Evolutionary conservation across 805 yeast genomes (phyloP).

Genomic region (Candida silvicultrix): DNA sequence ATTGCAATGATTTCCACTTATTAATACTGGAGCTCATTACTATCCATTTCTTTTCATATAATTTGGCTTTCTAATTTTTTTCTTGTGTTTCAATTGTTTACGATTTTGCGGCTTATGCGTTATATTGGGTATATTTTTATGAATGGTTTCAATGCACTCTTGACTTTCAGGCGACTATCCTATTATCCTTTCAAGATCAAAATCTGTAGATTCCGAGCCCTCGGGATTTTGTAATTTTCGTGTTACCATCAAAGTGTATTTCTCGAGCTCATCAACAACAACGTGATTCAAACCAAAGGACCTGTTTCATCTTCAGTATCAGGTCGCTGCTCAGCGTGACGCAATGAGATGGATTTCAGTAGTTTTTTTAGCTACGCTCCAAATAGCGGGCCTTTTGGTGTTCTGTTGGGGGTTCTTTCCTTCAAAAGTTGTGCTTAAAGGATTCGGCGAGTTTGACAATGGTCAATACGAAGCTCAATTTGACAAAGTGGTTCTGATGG

Average conservation of each 20-base stretch:
- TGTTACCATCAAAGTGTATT: not conserved
- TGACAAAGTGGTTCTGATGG: conserved; percentile 68
- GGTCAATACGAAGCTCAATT: conserved; percentile 42
- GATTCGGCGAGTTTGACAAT: conserved; percentile 33
- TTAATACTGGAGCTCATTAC: too few relatives aligned
- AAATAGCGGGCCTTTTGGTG: conserved; percentile 47
- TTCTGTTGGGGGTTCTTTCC: conserved; percentile 90
- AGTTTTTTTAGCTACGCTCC: conserved; percentile 22
- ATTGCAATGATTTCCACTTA: conserved; percentile 38
- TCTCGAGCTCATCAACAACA: not conserved
- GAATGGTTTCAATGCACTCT: not conserved
- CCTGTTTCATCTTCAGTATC: not conserved
- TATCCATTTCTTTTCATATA: too few relatives aligned
- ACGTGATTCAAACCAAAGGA: not conserved
- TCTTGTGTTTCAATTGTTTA: not conserved
- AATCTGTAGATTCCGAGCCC: not conserved
- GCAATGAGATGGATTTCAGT: not conserved
- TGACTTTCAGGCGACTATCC: too few relatives aligned
- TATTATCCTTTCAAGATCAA: too few relatives aligned
- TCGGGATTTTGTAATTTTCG: not conserved
- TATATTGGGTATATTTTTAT: not conserved
- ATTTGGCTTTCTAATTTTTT: not conserved
- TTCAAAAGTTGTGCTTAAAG: conserved; percentile 70
- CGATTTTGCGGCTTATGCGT: not conserved
- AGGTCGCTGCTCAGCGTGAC: not conserved